These are phyloP conservation scores for Filosporella fistucella DNA, from an alignment of 495 filamentous ascomycete species.

Conservation along the genomic window DNA sequence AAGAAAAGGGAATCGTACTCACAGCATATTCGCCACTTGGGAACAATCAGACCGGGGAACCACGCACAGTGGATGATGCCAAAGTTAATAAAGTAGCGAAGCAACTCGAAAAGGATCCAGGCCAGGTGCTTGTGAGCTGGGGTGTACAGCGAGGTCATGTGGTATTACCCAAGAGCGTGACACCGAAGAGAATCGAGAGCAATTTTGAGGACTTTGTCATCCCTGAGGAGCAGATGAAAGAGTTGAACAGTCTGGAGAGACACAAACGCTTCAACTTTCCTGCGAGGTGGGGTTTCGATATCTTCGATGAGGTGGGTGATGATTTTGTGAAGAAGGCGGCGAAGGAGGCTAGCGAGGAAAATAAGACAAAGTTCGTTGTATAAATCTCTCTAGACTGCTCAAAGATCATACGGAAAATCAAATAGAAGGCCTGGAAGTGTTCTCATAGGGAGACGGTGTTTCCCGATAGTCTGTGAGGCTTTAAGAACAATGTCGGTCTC, in stretches of 20 bases:
- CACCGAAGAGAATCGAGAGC: constrained; percentile 33
- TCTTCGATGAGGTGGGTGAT: constrained; percentile 31
- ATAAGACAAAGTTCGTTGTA: constrained; percentile 13
- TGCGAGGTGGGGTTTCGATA: constrained; percentile 33
- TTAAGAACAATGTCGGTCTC: too few relatives aligned
- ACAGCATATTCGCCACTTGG: constrained; percentile 71
- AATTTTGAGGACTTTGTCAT: constrained; percentile 28
- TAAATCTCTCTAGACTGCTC: too few relatives aligned
- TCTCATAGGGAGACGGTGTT: too few relatives aligned
- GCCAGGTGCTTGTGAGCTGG: constrained; percentile 38
- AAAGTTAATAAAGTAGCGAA: constrained; percentile 25
- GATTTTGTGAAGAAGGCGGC: constrained; percentile 22
- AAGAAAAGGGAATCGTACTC: constrained; percentile 63
- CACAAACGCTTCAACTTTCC: constrained; percentile 34
- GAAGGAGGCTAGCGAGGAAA: constrained; percentile 5
- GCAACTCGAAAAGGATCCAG: constrained; percentile 30
- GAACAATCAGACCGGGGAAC: constrained; percentile 40
- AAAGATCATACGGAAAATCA: too few relatives aligned
- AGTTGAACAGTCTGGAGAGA: constrained; percentile 19
- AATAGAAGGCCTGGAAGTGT: too few relatives aligned
- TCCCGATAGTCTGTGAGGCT: too few relatives aligned
- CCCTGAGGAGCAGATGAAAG: constrained; percentile 15
- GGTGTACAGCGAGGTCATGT: constrained; percentile 40
- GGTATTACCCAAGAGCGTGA: constrained; percentile 42
- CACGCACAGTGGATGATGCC: constrained; percentile 24